Evolutionary conservation across 352 stramenopile species (phyloP).

Genomic region (Aphanomyces astaci): DNA sequence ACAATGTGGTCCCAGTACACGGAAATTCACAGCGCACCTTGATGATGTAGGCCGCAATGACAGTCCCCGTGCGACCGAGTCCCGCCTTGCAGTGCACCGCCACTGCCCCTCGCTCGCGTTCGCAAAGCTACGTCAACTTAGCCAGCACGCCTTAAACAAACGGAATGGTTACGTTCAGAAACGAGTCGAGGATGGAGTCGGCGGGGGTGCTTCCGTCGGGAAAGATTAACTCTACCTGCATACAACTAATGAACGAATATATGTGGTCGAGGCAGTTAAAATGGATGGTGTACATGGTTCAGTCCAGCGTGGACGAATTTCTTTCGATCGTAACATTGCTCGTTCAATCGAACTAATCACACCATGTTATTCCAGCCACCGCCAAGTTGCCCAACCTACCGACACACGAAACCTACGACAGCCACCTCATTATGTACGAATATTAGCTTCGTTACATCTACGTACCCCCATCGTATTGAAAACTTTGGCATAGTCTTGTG

Average conservation of each 20-base stretch:
- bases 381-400: background rate
- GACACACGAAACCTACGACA: conserved; percentile 3
- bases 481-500: conserved; percentile 75
- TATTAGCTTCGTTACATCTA: too few species aligned
- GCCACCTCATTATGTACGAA: too few species aligned
- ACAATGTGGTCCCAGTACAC: background rate
- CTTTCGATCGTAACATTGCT: conserved; percentile 89
- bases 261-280: too few species aligned
- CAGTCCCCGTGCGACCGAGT: conserved; percentile 92
- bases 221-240: conserved; percentile 87
- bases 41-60: conserved; percentile 94
- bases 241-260: too few species aligned
- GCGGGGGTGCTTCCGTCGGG: conserved; percentile 89
- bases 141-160: background rate
- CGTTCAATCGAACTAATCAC: conserved; percentile 92
- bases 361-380: background rate
- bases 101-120: conserved; percentile 69
- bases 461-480: conserved; percentile 37
- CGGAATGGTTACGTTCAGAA: conserved; percentile 26
- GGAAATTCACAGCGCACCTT: conserved; percentile 34
- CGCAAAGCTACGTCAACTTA: conserved; percentile 36
- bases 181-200: conserved; percentile 71
- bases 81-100: conserved; percentile 98
- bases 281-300: conserved; percentile 50
- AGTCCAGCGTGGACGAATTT: conserved; percentile 87